Base-by-base conservation (phyloP, 2,329 filamentous ascomycete genomes). In the Neopestalotiopsis rosae region DNA sequence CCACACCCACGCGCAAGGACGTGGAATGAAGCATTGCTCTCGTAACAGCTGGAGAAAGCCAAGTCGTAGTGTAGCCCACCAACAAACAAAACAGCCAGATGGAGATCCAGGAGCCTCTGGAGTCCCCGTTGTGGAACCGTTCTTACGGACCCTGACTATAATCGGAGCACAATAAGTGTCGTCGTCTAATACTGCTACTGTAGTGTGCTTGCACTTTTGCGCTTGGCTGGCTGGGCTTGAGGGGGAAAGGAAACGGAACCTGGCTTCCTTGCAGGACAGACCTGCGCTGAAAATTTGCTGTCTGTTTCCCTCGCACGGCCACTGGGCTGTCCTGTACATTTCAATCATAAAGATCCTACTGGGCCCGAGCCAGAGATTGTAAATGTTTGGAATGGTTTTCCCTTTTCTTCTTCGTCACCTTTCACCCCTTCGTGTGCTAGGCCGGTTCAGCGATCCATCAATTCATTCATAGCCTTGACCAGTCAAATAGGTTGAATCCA, bases 51-150 rank as follows among this genome's bases (percentile, higher is more conserved):
- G 63, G 52, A 57, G 42, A n/a, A 24, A n/a, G 24, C 40, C 42
- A 34, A 52, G 45, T 52, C 28, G 28, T 20, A 52, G 61, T 49
- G 45, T 52, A 52, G 45, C 45, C 45, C 42, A 30, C 24, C 56
- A 20, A 45, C 52, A 66, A 66, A 66, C 63, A 66, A 62, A 66
- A 66, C 63, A 56, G 45, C 45, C 45, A 56, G 63, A 66, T 58
- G 63, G 49, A 57, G 63, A 66, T 28, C 45, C 63, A 56, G 63
- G 63, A 66, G 63, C 42, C 32, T 40, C 28, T 66, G 49, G 49
- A 38, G 40, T 38, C 63, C 28, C 45, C 28, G n/a, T 38, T 56
- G 63, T 66, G 63, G 63, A 34, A 38, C 49, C 57, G 13, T 58
- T 38, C 52, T 38, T 24, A 66, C 52, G 63, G 63, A 58, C 52